These are phyloP conservation scores for Speleostelium caveatum DNA, from an alignment of 78 protist species.

Conservation along the genomic window DNA sequence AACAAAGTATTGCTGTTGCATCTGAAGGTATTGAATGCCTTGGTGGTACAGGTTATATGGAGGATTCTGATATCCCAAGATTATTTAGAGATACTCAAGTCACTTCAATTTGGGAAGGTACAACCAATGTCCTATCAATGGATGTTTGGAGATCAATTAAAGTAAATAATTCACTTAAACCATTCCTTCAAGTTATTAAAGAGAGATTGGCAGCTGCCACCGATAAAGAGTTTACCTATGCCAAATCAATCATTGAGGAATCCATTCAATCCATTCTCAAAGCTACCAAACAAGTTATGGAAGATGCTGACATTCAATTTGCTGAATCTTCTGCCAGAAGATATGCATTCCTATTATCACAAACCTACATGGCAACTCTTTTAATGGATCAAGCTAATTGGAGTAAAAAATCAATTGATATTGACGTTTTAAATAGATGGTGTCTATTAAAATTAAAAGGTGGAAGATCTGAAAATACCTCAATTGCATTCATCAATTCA, in stretches of 20 bases:
- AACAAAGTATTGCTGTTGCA: constrained; percentile 49
- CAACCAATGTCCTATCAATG: constrained; percentile 83
- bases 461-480: background rate
- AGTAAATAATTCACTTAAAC: constrained; percentile 10
- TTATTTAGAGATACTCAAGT: constrained; percentile 81
- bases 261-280: background rate
- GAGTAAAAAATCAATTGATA: constrained; percentile 32
- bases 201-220: background rate
- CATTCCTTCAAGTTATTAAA: background rate
- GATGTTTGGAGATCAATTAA: constrained; percentile 80
- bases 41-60: constrained; percentile 91
- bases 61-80: constrained; percentile 80
- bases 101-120: constrained; percentile 86
- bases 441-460: constrained; percentile 30
- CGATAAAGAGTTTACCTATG: background rate
- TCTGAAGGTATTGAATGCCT: constrained; percentile 75
- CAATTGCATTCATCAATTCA: constrained; percentile 14
- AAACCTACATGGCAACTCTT: constrained; percentile 57
- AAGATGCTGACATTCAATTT: constrained; percentile 16
- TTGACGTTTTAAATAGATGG: constrained; percentile 44
- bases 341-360: constrained; percentile 28
- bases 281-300: constrained; percentile 24
- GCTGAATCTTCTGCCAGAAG: constrained; percentile 58
- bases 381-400: constrained; percentile 60
- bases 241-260: background rate